Evolutionary conservation across 1,284 basidiomycete species (phyloP).

Genomic region (Sporisorium exsertum): DNA sequence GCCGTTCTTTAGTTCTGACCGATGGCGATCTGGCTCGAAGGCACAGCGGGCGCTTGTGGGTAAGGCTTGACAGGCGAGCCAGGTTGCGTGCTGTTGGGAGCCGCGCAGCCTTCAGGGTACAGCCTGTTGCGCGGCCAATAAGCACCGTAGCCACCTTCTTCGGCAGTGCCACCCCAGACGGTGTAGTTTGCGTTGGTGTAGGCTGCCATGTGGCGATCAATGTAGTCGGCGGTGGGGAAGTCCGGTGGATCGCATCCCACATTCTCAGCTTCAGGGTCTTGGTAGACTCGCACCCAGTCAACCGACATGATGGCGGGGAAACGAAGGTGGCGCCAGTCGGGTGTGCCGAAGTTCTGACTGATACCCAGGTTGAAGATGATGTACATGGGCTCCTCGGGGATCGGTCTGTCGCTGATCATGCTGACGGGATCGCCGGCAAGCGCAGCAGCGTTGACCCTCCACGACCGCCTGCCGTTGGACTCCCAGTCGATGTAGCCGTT

Average conservation of each 20-base stretch:
- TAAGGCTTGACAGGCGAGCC: constrained; percentile 50
- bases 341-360: constrained; percentile 52
- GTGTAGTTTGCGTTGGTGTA: constrained; percentile 60
- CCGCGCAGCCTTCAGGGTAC: constrained; percentile 40
- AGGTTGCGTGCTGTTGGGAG: constrained; percentile 31
- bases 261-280: constrained; percentile 46
- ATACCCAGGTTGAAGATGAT: constrained; percentile 65
- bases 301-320: constrained; percentile 56
- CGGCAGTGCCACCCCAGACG: constrained; percentile 54
- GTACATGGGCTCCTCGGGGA: constrained; percentile 57
- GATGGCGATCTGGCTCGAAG: constrained; percentile 35
- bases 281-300: constrained; percentile 59
- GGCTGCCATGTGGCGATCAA: constrained; percentile 65
- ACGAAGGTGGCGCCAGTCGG: constrained; percentile 39
- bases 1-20: constrained; percentile 22
- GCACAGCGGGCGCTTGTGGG: constrained; percentile 33
- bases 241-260: constrained; percentile 64
- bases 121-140: constrained; percentile 60
- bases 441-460: constrained; percentile 76
- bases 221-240: constrained; percentile 75
- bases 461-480: constrained; percentile 34
- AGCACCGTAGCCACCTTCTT: constrained; percentile 58
- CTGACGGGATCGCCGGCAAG: constrained; percentile 76
- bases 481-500: constrained; percentile 77
- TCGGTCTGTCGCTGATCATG: constrained; percentile 41